Evolutionary conservation across 257 asterid species (phyloP), one percentile per base, ranked within the genome.

Genomic region (Anisodus acutangulus): DNA sequence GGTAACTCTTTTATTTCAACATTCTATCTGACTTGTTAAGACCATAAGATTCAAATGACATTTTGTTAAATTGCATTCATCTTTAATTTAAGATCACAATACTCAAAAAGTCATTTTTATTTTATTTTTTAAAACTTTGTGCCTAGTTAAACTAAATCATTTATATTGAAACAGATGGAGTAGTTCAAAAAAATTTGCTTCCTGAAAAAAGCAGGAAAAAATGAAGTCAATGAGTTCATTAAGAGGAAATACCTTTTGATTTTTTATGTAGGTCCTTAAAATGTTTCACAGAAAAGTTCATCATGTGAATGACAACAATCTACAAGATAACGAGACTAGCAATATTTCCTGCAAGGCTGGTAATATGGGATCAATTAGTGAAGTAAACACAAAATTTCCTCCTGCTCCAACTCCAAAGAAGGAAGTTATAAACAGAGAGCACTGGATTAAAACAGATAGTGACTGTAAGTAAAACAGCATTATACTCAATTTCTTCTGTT

Each of bases 391-490:
- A 66, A 83, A 17, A 62, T 47, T 17, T 15, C 78, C 53, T 76
- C 59, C 67, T 31, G 80, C 55, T 35, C 67, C 83, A 72, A 8
- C 22, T 66, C 11, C 49, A 47, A 85, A 51, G 81, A 89, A 79
- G 86, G 84, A 74, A 82, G 59, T 41, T 39, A 79, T 57, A 17
- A 86, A 83, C 37, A 81, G 80, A 31, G 92, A 88, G 86, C 87
- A 82, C 85, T 89, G 92, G 92, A 89, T 88, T 83, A 86, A 84
- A 78, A 85, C 90, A 47, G 90, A 89, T 78, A 82, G 79, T 26
- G 85, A 89, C 51, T 89, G 92, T 89, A 89, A 89, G 92, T 88
- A 78, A 22, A 63, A 45, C 39, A 19, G 39, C 54, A 45, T 71
- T 45, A 45, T 5, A 71, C 11, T 71, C 79, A 45, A 17, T 71